Conservation (phyloP, 495 filamentous ascomycete species). For the Lasiosphaeria hispida region DNA sequence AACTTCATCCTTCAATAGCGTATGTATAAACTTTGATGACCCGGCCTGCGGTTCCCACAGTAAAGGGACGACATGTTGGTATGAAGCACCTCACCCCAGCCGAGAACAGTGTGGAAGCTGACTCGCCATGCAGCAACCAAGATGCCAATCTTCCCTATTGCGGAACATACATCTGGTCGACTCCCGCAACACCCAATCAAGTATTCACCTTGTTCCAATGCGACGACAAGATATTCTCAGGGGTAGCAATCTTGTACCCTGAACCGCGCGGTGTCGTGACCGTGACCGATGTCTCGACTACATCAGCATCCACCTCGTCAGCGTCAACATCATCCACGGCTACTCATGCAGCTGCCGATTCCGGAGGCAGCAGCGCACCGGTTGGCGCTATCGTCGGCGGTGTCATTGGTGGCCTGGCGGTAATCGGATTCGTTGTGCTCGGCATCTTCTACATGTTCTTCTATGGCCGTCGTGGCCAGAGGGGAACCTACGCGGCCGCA, state of each 20-base stretch:
- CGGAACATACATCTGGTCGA: constrained; percentile 15
- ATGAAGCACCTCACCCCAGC: background rate
- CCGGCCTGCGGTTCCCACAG: background rate
- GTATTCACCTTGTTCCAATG: constrained; percentile 13
- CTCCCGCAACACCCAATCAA: constrained; percentile 2
- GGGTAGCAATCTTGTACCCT: background rate
- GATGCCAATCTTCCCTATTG: constrained; percentile 1
- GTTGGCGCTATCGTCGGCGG: constrained; percentile 6
- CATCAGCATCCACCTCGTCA: background rate
- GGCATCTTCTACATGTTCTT: constrained; percentile 4
- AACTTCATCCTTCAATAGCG: background rate
- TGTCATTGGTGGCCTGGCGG: constrained; percentile 7
- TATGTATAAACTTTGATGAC: background rate
- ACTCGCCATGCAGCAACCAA: background rate
- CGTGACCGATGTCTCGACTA: background rate
- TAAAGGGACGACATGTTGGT: constrained; percentile 6
- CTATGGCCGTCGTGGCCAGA: background rate
- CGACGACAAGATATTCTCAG: constrained; percentile 8
- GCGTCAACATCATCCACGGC: background rate
- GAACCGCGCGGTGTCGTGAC: background rate
- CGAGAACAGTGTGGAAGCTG: background rate
- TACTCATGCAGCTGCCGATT: background rate
- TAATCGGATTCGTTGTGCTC: constrained; percentile 1
- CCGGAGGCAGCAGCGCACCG: background rate
- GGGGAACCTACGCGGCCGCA: background rate